phyloP scores from a whole-genome alignment of 1,284 basidiomycete species.

The Fomitopsis palustris region DNA sequence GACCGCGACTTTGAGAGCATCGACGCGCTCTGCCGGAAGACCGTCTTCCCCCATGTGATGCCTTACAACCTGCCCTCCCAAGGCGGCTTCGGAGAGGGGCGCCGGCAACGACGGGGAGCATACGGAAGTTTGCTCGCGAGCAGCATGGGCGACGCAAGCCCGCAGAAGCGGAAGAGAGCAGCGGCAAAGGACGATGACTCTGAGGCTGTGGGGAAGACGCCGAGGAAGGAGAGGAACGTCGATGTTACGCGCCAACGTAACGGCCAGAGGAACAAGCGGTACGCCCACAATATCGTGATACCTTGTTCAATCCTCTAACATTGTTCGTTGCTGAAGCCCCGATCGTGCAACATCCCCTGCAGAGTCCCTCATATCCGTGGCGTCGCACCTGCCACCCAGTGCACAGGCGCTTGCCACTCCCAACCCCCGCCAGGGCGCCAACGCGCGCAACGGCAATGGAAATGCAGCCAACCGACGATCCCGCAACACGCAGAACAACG shows the following conservation, averaged over 20 bases:
- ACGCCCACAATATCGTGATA: conserved; percentile 20
- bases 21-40: conserved; percentile 54
- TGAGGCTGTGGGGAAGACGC: conserved; percentile 40
- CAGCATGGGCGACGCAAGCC: conserved; percentile 37
- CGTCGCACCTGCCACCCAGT: conserved; percentile 43
- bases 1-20: conserved; percentile 38
- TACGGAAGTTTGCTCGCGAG: conserved; percentile 21
- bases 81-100: conserved; percentile 48
- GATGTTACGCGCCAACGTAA: conserved; percentile 43
- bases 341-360: conserved; percentile 68
- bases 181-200: conserved; percentile 53
- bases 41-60: conserved; percentile 71
- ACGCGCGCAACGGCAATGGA: conserved; percentile 21
- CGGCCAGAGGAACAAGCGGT: conserved; percentile 58
- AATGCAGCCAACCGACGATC: conserved; percentile 21
- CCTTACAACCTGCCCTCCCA: conserved; percentile 61
- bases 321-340: conserved; percentile 4
- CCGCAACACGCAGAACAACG: conserved; percentile 23
- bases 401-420: conserved; percentile 1
- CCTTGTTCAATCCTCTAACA: not conserved
- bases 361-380: conserved; percentile 67
- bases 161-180: conserved; percentile 58
- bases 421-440: conserved; percentile 18
- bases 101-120: conserved; percentile 44
- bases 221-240: conserved; percentile 37